phyloP scores from a whole-genome alignment of 2,329 filamentous ascomycete species.

The Fusarium sp. region DNA sequence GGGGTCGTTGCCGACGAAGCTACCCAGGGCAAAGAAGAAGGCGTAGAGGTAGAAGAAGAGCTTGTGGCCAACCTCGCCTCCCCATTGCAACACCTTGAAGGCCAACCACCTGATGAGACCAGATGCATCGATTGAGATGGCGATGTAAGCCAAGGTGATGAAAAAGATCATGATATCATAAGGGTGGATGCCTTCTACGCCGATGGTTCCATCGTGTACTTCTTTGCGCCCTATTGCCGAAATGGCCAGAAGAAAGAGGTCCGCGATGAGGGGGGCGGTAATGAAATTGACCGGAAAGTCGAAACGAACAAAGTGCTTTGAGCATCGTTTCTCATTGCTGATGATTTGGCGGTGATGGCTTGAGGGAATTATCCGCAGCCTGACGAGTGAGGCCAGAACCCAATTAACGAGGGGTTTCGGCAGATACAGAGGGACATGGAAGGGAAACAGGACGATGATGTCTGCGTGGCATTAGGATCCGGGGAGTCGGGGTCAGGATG shows the following conservation, averaged over 20 bases:
- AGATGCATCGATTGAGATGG: slow-evolving; percentile 83
- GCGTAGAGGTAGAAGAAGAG: slow-evolving; percentile 82
- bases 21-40: slow-evolving; percentile 79
- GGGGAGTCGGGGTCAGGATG: background rate
- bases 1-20: slow-evolving; percentile 82
- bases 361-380: slow-evolving; percentile 68
- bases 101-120: slow-evolving; percentile 80
- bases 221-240: slow-evolving; percentile 76
- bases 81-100: slow-evolving; percentile 78
- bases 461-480: slow-evolving; percentile 62
- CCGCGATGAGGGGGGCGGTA: slow-evolving; percentile 79
- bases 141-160: slow-evolving; percentile 81
- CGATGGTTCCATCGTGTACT: slow-evolving; percentile 78
- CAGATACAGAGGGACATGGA: slow-evolving; percentile 74
- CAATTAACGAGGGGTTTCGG: slow-evolving; percentile 66
- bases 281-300: slow-evolving; percentile 79
- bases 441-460: slow-evolving; percentile 78
- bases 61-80: slow-evolving; percentile 76
- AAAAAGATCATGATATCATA: slow-evolving; percentile 85
- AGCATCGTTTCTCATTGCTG: slow-evolving; percentile 42
- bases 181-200: slow-evolving; percentile 76
- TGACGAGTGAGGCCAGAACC: slow-evolving; percentile 55
- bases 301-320: slow-evolving; percentile 63
- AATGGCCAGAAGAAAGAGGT: slow-evolving; percentile 80
- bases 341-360: slow-evolving; percentile 45